These are phyloP conservation scores for Candida sanyiensis DNA, from an alignment of 805 yeast genomes.

Conservation along the genomic window DNA sequence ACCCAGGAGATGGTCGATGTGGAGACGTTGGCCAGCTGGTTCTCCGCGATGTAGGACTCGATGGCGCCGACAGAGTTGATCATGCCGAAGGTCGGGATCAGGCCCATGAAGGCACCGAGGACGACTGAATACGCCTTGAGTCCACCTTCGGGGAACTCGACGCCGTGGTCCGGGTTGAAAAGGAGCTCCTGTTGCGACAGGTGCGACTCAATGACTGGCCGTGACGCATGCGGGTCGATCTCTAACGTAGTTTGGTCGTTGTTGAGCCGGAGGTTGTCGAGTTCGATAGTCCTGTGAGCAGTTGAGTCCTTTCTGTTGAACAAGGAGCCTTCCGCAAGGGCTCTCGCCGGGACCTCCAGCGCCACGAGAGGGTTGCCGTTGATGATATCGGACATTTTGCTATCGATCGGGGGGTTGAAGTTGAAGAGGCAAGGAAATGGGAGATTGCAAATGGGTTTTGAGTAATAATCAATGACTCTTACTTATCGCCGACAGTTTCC, in stretches of 20 bases:
- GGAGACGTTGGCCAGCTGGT: slow-evolving; percentile 47
- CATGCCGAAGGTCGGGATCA: slow-evolving; percentile 53
- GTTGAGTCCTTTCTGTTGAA: slow-evolving; percentile 2
- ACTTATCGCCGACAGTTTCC: no score
- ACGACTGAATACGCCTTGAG: slow-evolving; percentile 50
- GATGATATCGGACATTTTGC: slow-evolving; percentile 1
- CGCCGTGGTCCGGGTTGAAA: slow-evolving; percentile 11
- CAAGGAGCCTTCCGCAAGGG: neutral
- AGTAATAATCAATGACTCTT: no score
- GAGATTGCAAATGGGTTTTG: no score
- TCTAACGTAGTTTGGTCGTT: slow-evolving; percentile 1
- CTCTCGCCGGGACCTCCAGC: neutral
- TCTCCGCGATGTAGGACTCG: slow-evolving; percentile 49
- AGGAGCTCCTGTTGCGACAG: slow-evolving; percentile 1
- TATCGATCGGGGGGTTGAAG: no score
- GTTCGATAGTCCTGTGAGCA: neutral
- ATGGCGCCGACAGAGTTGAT: slow-evolving; percentile 61
- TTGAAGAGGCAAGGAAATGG: no score
- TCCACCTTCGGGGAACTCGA: slow-evolving; percentile 51
- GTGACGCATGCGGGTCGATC: neutral
- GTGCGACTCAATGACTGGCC: neutral
- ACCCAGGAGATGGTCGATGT: slow-evolving; percentile 59
- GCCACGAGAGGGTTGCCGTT: neutral
- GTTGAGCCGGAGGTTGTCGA: neutral
- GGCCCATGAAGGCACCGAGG: slow-evolving; percentile 55